phyloP scores from a whole-genome alignment of 345 rosid genomes.

The Eucalyptus shirleyi region DNA sequence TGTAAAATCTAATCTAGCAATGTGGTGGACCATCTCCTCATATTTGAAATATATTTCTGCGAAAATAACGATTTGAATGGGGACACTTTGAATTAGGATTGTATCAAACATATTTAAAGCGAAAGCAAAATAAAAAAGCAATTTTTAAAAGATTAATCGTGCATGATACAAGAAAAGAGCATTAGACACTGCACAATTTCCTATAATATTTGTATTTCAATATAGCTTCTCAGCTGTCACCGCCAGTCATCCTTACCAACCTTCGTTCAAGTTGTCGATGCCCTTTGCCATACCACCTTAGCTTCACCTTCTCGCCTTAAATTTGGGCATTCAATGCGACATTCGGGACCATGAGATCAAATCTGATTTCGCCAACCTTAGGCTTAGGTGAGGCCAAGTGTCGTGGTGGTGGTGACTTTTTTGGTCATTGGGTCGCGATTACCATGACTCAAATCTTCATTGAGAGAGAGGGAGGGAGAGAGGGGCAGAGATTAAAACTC shows the following conservation, averaged over 20 bases:
- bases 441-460: not conserved
- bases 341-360: not conserved
- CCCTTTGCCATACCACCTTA: not conserved
- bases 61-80: not conserved
- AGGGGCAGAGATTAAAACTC: not conserved
- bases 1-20: not conserved
- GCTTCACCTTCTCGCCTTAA: not conserved
- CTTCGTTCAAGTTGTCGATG: not conserved
- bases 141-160: not conserved
- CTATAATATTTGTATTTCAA: no score
- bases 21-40: not conserved
- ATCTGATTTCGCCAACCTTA: not conserved
- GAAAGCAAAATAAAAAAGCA: not conserved
- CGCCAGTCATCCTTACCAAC: not conserved
- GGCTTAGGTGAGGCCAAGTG: not conserved
- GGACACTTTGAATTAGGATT: not conserved
- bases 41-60: not conserved
- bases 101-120: not conserved
- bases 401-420: not conserved
- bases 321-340: not conserved
- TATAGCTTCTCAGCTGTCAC: not conserved
- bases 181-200: not conserved
- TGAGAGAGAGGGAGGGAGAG: not conserved
- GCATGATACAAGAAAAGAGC: not conserved
- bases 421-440: not conserved